phyloP scores from a whole-genome alignment of 148 eudicot species.

The Vaccinium vitisidaea region DNA sequence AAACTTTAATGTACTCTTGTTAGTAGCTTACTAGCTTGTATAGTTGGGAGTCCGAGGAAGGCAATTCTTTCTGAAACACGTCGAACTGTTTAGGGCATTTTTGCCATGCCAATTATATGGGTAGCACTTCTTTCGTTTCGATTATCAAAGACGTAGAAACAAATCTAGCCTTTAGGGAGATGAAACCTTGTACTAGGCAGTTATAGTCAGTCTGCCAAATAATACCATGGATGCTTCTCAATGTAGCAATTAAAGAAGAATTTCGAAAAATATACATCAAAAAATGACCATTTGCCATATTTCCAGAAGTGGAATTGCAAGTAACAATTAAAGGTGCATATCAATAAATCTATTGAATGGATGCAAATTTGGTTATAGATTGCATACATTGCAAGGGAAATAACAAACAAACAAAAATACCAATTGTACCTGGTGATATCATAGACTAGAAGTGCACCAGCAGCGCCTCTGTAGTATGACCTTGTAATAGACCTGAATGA shows the following conservation, averaged over 20 bases:
- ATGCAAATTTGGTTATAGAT: neutral
- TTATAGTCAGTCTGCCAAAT: neutral
- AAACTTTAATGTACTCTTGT: neutral
- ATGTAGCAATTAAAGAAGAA: neutral
- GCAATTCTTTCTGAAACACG: neutral
- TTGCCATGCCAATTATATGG: too few relatives aligned
- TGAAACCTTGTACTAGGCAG: neutral
- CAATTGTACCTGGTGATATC: slow-evolving; percentile 52
- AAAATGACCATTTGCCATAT: neutral
- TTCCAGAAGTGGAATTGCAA: neutral
- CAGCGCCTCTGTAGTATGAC: slow-evolving; percentile 64
- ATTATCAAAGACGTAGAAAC: neutral
- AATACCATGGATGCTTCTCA: neutral
- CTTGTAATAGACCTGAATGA: slow-evolving; percentile 62
- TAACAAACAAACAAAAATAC: neutral
- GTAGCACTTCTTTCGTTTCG: neutral
- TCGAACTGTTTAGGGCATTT: neutral
- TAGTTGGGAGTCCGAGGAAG: neutral
- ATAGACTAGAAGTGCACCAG: slow-evolving; percentile 61
- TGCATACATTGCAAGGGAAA: neutral
- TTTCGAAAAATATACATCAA: neutral
- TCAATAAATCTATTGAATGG: neutral
- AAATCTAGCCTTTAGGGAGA: neutral
- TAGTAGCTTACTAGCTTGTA: neutral
- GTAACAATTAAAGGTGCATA: neutral